Evolutionary conservation across 2,329 filamentous ascomycete species (phyloP), one percentile per base, ranked within the genome.

Genomic region (Mollisia scopiformis): DNA sequence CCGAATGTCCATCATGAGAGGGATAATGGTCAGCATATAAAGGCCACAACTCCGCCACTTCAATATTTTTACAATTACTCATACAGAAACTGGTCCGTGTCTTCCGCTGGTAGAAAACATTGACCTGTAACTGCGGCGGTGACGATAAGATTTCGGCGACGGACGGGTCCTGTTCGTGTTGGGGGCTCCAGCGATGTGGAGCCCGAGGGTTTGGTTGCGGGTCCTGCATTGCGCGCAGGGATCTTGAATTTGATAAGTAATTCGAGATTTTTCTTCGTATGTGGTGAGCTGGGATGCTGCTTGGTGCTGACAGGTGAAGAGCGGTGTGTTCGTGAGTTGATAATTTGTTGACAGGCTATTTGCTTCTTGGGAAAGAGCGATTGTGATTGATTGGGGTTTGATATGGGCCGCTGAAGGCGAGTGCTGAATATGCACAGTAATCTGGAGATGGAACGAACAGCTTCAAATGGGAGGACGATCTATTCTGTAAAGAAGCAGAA

Each of bases 61-160:
- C 60, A 39, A 70, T 68, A n/a, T 25, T 62, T 28, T 55, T 57
- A 56, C 68, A 70, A 59, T 71, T 71, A 52, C 58, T 68, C 50
- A 54, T 63, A 43, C 63, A 63, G 21, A 61, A 27, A 25, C 57
- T 43, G 13, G 35, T 21, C 19, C 11, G 52, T 46, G 41, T 57
- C 8, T 56, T 58, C 21, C 33, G 58, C 47, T 51, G 55, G 46
- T 62, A 68, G 30, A 68, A 64, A 52, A 70, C n/a, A 50, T 67
- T 68, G 4, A 47, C 16, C 3, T 47, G 16, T 6, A 47, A 16
- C 23, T 14, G 10, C 39, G 39, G 7, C 5, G 39, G 4, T 16
- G 66, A 55, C 52, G 60, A 65, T 55, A 69, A 60, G 10, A 19
- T 49, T 30, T 52, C 52, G 55, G 55, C 35, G 21, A 16, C 8